A percentile compares a stretch with the other conserved stretches of the same genome.
Conservation (phyloP, 2,329 filamentous ascomycete species). For the Ophiognomonia clavigignenti-juglandacearum region DNA sequence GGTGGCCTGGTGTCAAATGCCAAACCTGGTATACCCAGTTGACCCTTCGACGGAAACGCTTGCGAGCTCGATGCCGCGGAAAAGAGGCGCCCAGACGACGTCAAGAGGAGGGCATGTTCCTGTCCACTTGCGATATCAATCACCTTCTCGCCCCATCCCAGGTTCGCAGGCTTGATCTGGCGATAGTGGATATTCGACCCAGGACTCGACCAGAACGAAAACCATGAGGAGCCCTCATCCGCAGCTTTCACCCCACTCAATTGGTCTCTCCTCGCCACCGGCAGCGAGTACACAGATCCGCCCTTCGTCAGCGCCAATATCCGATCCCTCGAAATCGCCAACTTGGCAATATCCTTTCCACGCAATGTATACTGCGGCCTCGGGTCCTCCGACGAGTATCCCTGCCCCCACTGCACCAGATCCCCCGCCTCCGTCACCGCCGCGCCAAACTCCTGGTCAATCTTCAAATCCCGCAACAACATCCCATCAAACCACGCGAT, state of each 20-base stretch:
- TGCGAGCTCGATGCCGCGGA: slow-evolving; percentile 77
- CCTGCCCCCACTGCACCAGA: slow-evolving; percentile 85
- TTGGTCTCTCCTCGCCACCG: slow-evolving; percentile 71
- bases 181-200: slow-evolving; percentile 61
- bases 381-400: slow-evolving; percentile 60
- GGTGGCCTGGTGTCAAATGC: slow-evolving; percentile 72
- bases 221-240: slow-evolving; percentile 50
- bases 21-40: slow-evolving; percentile 81
- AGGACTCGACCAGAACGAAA: slow-evolving; percentile 63
- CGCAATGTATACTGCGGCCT: slow-evolving; percentile 67
- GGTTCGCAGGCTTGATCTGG: slow-evolving; percentile 57
- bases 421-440: slow-evolving; percentile 86
- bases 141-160: slow-evolving; percentile 68
- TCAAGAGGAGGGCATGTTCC: slow-evolving; percentile 83
- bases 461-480: slow-evolving; percentile 79
- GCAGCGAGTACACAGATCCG: slow-evolving; percentile 80
- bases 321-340: slow-evolving; percentile 76
- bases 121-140: slow-evolving; percentile 70
- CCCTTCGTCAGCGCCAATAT: slow-evolving; percentile 72
- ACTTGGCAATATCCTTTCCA: slow-evolving; percentile 74
- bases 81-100: slow-evolving; percentile 79
- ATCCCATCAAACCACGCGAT: slow-evolving; percentile 80
- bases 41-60: slow-evolving; percentile 74
- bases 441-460: slow-evolving; percentile 76
- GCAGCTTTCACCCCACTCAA: slow-evolving; percentile 50